Conservation (phyloP, 208 protist genomes). For the Spironucleus salmonicida region DNA sequence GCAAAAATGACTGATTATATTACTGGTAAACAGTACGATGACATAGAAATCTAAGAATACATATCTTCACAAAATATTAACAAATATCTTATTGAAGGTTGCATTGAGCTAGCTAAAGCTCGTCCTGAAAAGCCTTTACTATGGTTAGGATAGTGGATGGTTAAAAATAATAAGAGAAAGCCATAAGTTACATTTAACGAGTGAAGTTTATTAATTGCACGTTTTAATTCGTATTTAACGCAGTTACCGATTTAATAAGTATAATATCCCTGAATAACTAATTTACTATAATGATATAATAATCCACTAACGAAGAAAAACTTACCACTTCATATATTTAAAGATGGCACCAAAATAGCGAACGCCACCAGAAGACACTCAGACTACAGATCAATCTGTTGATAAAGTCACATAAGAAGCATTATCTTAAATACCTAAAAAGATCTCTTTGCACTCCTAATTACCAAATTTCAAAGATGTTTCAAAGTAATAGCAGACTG, state of each 20-base stretch:
- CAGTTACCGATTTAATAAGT: too few species aligned
- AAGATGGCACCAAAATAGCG: too few species aligned
- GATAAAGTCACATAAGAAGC: too few species aligned
- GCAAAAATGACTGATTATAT: constrained; percentile 28
- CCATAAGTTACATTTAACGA: too few species aligned
- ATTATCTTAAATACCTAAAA: constrained; percentile 12
- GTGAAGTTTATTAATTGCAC: too few species aligned
- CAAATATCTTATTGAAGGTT: constrained; percentile 22
- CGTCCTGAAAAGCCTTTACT: constrained; percentile 1
- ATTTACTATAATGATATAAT: too few species aligned
- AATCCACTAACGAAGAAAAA: too few species aligned
- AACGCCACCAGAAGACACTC: too few species aligned
- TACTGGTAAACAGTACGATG: neutral
- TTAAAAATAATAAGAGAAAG: constrained; percentile 24
- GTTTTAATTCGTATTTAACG: too few species aligned
- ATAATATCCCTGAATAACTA: too few species aligned
- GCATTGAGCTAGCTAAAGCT: constrained; percentile 14
- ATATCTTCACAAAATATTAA: constrained; percentile 11
- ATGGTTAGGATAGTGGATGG: constrained; percentile 19
- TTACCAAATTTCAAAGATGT: constrained; percentile 36
- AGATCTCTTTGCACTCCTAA: constrained; percentile 5
- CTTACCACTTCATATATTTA: too few species aligned
- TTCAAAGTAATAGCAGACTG: constrained; percentile 29
- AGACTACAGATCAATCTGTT: too few species aligned
- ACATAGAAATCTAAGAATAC: constrained; percentile 21